These are phyloP conservation scores for Shiraia bambusicola DNA, from an alignment of 2,329 filamentous ascomycete genomes.

Conservation along the genomic window DNA sequence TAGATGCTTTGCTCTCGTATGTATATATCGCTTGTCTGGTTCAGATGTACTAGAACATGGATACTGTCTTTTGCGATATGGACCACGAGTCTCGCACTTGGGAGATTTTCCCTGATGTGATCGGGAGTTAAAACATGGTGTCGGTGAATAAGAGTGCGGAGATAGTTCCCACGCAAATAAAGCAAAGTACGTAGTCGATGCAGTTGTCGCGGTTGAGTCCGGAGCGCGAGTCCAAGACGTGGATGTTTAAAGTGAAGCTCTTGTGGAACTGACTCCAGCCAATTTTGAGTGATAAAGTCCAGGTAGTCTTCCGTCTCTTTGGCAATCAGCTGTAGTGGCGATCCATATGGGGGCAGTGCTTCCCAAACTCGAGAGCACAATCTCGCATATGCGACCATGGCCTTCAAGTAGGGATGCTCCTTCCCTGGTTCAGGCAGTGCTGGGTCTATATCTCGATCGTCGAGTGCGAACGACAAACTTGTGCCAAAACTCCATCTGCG, in stretches of 20 bases:
- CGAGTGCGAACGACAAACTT: conserved; percentile 20
- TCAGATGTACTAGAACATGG: conserved; percentile 20
- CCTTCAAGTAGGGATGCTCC: conserved; percentile 18
- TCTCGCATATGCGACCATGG: conserved; percentile 20
- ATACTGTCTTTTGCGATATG: conserved; percentile 23
- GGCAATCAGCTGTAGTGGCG: conserved; percentile 16
- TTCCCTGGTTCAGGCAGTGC: conserved; percentile 21
- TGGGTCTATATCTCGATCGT: conserved; percentile 22
- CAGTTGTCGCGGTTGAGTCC: conserved; percentile 14
- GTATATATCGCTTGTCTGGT: conserved; percentile 23
- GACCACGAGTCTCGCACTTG: conserved; percentile 17
- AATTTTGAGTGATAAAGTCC: conserved; percentile 23
- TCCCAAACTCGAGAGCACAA: conserved; percentile 26
- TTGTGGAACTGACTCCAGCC: conserved; percentile 17
- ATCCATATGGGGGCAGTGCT: conserved; percentile 21
- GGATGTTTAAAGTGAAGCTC: conserved; percentile 20
- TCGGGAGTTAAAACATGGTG: conserved; percentile 24
- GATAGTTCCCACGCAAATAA: conserved; percentile 21
- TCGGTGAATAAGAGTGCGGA: conserved; percentile 20
- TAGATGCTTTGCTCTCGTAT: conserved; percentile 20
- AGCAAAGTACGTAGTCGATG: conserved; percentile 18
- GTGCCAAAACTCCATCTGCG: conserved; percentile 26
- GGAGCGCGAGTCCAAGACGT: conserved; percentile 10
- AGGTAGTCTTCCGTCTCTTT: conserved; percentile 26
- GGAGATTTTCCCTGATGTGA: conserved; percentile 12